Conservation (phyloP, 179 eudicot genomes). For the Beta macrorhiza region DNA sequence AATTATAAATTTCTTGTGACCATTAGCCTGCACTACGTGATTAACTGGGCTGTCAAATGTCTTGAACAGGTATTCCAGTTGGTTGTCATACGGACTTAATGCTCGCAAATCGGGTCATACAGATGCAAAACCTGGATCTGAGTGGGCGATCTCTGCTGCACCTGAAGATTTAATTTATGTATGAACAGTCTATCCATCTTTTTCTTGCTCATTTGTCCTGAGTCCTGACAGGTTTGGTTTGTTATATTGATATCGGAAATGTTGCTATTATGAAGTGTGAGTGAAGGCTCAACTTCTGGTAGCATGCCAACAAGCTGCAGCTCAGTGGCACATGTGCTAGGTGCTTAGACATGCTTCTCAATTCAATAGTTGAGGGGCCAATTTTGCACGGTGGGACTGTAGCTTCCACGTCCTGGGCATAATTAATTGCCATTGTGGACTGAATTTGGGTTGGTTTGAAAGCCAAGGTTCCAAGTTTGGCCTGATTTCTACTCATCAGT, state of each 20-base stretch:
- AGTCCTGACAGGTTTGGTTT: background rate
- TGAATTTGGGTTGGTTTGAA: no score
- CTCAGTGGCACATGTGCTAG: background rate
- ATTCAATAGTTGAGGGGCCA: no score
- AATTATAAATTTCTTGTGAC: background rate
- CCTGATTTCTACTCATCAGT: background rate
- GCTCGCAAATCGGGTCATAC: constrained; percentile 61
- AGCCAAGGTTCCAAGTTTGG: background rate
- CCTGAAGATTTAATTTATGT: constrained; percentile 83
- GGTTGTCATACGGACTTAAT: constrained; percentile 83
- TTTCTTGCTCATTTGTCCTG: constrained; percentile 1
- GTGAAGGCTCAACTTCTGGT: constrained; percentile 1
- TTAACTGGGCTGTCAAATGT: constrained; percentile 5
- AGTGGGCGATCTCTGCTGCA: constrained; percentile 82
- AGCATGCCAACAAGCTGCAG: background rate
- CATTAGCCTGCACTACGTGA: constrained; percentile 6
- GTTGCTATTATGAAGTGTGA: background rate
- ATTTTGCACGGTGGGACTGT: background rate
- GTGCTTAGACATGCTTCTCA: background rate
- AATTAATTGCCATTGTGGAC: background rate
- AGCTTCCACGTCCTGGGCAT: background rate
- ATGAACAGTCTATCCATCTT: constrained; percentile 26
- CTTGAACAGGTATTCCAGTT: constrained; percentile 64
- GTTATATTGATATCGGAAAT: background rate
- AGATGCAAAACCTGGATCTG: constrained; percentile 54